These are phyloP conservation scores for Ophiostoma himal-ulmi DNA, from an alignment of 2,329 filamentous ascomycete genomes.

Conservation along the genomic window DNA sequence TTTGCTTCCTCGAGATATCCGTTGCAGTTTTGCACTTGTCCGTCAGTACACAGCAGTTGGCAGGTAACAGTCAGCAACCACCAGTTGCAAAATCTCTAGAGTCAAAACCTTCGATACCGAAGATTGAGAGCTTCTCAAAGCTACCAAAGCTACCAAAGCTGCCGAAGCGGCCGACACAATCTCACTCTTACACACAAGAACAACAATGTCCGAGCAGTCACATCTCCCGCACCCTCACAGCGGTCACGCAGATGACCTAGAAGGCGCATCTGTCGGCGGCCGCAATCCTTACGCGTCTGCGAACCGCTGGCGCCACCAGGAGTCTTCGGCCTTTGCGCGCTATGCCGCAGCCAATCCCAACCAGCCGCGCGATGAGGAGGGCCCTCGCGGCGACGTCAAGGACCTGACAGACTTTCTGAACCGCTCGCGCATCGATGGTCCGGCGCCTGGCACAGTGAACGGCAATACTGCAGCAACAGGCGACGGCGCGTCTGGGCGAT, in stretches of 20 bases:
- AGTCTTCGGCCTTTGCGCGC: constrained; percentile 51
- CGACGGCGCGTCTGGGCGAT: constrained; percentile 8
- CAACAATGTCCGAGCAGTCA: constrained; percentile 23
- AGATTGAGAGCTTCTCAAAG: not conserved
- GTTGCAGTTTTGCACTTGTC: not conserved
- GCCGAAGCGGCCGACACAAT: not conserved
- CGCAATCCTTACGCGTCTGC: constrained; percentile 52
- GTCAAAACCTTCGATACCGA: not conserved
- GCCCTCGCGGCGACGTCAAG: constrained; percentile 39
- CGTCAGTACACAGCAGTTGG: not conserved
- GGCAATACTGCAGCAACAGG: not conserved
- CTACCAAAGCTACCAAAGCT: not conserved
- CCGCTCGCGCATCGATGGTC: constrained; percentile 40
- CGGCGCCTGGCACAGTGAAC: not conserved
- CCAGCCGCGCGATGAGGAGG: constrained; percentile 37
- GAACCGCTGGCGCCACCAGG: constrained; percentile 58
- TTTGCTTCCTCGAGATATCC: not conserved
- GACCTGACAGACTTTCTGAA: constrained; percentile 55
- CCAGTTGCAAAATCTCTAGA: not conserved
- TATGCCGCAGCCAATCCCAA: constrained; percentile 39
- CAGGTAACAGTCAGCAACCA: not conserved
- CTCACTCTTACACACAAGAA: not conserved
- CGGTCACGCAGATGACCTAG: constrained; percentile 12
- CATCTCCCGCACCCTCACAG: constrained; percentile 15
- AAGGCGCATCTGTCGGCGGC: constrained; percentile 34